Evolutionary conservation across 495 filamentous ascomycete genomes (phyloP).

Genomic region (Hypomontagnella submonticulosa): DNA sequence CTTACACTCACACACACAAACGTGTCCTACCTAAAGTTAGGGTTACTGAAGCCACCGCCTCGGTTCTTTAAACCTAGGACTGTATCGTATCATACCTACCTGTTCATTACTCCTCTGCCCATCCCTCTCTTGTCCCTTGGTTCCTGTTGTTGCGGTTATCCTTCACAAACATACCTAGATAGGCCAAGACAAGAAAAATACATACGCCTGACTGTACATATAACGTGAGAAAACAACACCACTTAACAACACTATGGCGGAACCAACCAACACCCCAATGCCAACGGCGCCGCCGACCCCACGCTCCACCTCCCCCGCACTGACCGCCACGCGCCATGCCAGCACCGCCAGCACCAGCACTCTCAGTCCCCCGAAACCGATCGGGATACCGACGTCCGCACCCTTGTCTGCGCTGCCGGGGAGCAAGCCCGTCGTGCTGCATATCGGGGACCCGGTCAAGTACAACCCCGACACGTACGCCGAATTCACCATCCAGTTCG

Average conservation of each 20-base stretch:
- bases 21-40: slow-evolving; percentile 31
- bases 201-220: slow-evolving; percentile 7
- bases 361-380: slow-evolving; percentile 34
- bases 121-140: neutral
- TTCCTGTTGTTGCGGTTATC: slow-evolving; percentile 1
- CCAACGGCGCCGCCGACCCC: slow-evolving; percentile 61
- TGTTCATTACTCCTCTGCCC: slow-evolving; percentile 1
- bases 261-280: slow-evolving; percentile 61
- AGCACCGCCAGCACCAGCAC: slow-evolving; percentile 23
- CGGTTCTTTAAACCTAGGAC: slow-evolving; percentile 7
- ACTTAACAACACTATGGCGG: slow-evolving; percentile 51
- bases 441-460: slow-evolving; percentile 75
- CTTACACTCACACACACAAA: slow-evolving; percentile 16
- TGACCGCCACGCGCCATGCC: slow-evolving; percentile 20
- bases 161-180: neutral
- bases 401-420: slow-evolving; percentile 33
- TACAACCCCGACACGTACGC: slow-evolving; percentile 70
- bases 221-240: neutral
- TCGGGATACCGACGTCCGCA: slow-evolving; percentile 22
- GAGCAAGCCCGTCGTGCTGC: slow-evolving; percentile 63
- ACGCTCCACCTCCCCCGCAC: slow-evolving; percentile 56
- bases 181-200: neutral
- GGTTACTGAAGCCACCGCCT: slow-evolving; percentile 22
- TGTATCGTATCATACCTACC: neutral
- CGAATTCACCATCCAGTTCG: slow-evolving; percentile 66